phyloP scores from a whole-genome alignment of 306 rosid species.

The Luffa acutangula region DNA sequence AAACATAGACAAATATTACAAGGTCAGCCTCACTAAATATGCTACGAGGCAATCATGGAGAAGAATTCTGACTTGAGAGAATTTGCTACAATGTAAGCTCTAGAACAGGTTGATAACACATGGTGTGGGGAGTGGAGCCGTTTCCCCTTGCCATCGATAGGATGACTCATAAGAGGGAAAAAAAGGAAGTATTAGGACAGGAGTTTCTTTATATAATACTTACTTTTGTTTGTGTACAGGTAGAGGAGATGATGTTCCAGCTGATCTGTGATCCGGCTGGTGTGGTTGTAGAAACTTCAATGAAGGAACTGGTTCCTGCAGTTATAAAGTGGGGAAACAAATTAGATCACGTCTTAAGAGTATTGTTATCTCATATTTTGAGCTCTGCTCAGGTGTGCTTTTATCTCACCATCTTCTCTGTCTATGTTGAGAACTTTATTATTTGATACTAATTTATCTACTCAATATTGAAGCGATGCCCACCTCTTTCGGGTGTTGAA shows the following conservation, averaged over 20 bases:
- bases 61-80: conserved; percentile 98
- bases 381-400: conserved; percentile 64
- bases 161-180: conserved; percentile 21
- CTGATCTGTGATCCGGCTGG: conserved; percentile 91
- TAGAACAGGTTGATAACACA: conserved; percentile 72
- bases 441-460: conserved; percentile 4
- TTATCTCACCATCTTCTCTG: conserved; percentile 10
- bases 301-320: conserved; percentile 81
- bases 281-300: conserved; percentile 79
- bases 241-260: conserved; percentile 96
- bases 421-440: conserved; percentile 1
- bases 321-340: conserved; percentile 83
- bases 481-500: conserved; percentile 98
- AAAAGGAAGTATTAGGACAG: conserved; percentile 11
- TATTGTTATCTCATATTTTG: conserved; percentile 53
- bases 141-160: conserved; percentile 31
- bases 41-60: conserved; percentile 99
- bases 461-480: conserved; percentile 57
- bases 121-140: conserved; percentile 83
- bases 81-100: conserved; percentile 96
- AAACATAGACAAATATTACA: conserved; percentile 91
- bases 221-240: conserved; percentile 43
- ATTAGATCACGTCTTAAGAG: conserved; percentile 63
- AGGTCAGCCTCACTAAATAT: conserved; percentile 99
- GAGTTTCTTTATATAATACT: conserved; percentile 25